phyloP scores from a whole-genome alignment of 176 grass and related monocot species.

The Oryza officinalis region DNA sequence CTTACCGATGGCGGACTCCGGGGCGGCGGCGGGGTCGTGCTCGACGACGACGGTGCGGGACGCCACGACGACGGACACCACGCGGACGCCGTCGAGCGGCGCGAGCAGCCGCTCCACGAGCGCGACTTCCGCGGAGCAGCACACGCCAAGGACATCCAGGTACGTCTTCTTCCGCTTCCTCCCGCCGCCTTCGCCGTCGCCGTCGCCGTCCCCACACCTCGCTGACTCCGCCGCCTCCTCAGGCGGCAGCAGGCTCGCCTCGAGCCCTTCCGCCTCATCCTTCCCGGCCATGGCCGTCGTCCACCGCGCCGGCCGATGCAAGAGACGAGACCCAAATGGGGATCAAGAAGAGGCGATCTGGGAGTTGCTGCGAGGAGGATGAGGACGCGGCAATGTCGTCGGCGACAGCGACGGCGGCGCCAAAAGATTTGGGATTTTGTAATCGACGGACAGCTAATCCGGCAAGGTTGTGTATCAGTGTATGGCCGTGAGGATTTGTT shows the following conservation, averaged over 20 bases:
- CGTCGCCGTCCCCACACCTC: not conserved
- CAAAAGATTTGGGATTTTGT: not conserved
- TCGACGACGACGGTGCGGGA: slow-evolving; percentile 72
- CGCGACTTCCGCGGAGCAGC: slow-evolving; percentile 65
- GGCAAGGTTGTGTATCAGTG: not conserved
- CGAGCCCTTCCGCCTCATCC: not conserved
- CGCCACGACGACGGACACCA: slow-evolving; percentile 58
- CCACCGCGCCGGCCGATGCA: not conserved
- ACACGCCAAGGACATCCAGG: slow-evolving; percentile 79
- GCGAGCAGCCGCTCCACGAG: slow-evolving; percentile 61
- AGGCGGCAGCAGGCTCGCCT: not conserved
- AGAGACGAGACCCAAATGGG: not conserved
- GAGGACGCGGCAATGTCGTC: not conserved
- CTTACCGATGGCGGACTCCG: slow-evolving; percentile 60
- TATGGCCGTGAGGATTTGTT: not conserved
- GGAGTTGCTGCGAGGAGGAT: not conserved
- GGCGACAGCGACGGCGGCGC: slow-evolving; percentile 4
- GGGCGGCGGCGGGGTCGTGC: slow-evolving; percentile 50
- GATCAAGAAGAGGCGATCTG: not conserved
- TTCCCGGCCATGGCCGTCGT: not conserved
- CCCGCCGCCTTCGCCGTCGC: not conserved
- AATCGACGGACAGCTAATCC: not conserved
- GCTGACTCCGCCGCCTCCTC: too few relatives aligned
- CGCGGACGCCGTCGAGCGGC: slow-evolving; percentile 49
- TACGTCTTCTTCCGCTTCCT: slow-evolving; percentile 57